These are phyloP conservation scores for Mucor lusitanicus DNA, from an alignment of 371 early-diverging fungal species.

Conservation along the genomic window DNA sequence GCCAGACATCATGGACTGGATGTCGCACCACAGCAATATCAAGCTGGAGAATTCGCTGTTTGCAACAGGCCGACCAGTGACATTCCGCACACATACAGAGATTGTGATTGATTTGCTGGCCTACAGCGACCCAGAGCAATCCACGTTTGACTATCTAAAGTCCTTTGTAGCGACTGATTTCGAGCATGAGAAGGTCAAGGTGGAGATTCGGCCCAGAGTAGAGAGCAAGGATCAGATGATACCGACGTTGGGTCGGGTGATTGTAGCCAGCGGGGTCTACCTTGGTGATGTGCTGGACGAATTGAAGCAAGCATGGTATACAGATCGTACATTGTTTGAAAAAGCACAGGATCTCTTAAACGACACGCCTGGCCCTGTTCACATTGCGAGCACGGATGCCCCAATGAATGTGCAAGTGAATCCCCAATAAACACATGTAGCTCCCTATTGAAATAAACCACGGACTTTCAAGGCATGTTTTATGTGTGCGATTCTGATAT, in stretches of 20 bases:
- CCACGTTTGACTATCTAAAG: slow-evolving; percentile 31
- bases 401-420: slow-evolving; percentile 30
- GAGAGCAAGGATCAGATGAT: slow-evolving; percentile 45
- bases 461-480: background rate
- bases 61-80: slow-evolving; percentile 12
- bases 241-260: slow-evolving; percentile 30
- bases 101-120: slow-evolving; percentile 43
- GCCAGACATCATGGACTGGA: slow-evolving; percentile 44
- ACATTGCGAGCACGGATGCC: slow-evolving; percentile 41
- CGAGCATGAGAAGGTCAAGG: slow-evolving; percentile 36
- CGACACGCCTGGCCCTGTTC: slow-evolving; percentile 38
- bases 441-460: background rate
- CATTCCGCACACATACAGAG: slow-evolving; percentile 37
- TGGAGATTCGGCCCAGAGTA: slow-evolving; percentile 41
- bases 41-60: slow-evolving; percentile 35
- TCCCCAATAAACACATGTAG: background rate
- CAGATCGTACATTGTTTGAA: slow-evolving; percentile 29
- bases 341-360: slow-evolving; percentile 36
- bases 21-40: slow-evolving; percentile 31
- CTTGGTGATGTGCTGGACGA: slow-evolving; percentile 39
- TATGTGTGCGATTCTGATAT: background rate
- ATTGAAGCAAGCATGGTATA: slow-evolving; percentile 41
- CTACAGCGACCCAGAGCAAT: slow-evolving; percentile 37
- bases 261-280: slow-evolving; percentile 29
- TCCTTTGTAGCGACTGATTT: slow-evolving; percentile 46